Evolutionary conservation across 2,329 filamentous ascomycete species (phyloP).

Genomic region (Pseudohalonectria lignicola): DNA sequence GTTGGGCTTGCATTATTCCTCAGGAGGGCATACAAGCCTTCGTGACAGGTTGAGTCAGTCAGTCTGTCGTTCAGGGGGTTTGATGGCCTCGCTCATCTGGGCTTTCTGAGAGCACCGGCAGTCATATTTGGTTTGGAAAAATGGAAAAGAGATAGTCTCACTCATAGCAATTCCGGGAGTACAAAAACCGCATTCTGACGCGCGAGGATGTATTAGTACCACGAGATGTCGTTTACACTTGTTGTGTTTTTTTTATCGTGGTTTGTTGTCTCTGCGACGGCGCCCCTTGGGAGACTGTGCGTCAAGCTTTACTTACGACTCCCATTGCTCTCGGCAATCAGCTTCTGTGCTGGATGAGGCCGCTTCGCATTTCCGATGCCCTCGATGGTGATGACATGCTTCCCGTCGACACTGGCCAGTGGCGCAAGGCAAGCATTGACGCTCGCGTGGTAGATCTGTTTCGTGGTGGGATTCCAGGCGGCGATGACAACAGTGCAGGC

Average conservation of each 20-base stretch:
- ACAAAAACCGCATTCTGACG: conserved; percentile 84
- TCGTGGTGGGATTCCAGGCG: conserved; percentile 86
- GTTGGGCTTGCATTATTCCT: conserved; percentile 71
- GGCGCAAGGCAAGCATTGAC: conserved; percentile 95
- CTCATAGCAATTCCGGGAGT: conserved; percentile 98
- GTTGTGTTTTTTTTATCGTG: too few species aligned
- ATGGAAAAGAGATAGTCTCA: too few species aligned
- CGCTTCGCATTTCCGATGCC: conserved; percentile 82
- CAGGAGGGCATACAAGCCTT: conserved; percentile 71
- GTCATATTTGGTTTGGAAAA: not conserved
- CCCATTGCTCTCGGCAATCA: conserved; percentile 82
- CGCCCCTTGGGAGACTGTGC: too few species aligned
- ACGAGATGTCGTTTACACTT: too few species aligned
- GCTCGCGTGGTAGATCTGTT: conserved; percentile 88
- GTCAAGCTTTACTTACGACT: conserved; percentile 42
- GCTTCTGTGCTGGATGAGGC: conserved; percentile 83
- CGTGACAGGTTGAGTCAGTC: too few species aligned
- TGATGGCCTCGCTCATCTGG: too few species aligned
- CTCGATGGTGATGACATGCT: conserved; percentile 96
- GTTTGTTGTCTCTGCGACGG: too few species aligned
- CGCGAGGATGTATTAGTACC: too few species aligned
- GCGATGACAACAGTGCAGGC: conserved; percentile 94
- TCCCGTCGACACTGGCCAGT: conserved; percentile 85
- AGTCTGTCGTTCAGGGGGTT: too few species aligned
- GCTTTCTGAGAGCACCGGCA: too few species aligned